Base-by-base conservation (phyloP, 2,329 filamentous ascomycete species). In the Exutisphaerella laricina region DNA sequence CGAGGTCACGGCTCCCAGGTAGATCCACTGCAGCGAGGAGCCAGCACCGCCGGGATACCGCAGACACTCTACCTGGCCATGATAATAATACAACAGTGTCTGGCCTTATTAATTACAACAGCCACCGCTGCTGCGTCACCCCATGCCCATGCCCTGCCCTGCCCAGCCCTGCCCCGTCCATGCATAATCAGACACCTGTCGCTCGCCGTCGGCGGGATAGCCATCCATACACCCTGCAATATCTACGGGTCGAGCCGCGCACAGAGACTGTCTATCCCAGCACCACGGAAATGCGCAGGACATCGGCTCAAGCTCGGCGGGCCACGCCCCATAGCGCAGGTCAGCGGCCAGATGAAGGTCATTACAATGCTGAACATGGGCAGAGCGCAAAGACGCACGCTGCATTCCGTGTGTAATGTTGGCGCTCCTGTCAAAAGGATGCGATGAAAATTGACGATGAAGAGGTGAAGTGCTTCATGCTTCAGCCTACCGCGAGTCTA, bases 201-300 rank as follows among this genome's bases (percentile, higher is more conserved):
- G 26, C 30, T 12, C 37, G 9, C 25, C 22, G 18, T 20, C 33
- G 6, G 16, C 23, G 5, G 32, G 36, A 18, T 32, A 21, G 20
- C 43, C 39, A 34, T 7, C 6, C 23, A 26, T 30, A 30, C 39
- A 41, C 36, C 46, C 46, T 52, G 49, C 46, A 50, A 50, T 50
- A 45, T 49, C 47, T 46, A 50, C 45, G 47, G 49, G 46, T 49
- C 49, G 49, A 50, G 36, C 51, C 49, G 51, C 39, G 38, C 29
- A 26, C 36, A n/a, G 29, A 49, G 26, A 44, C 45, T 37, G 23
- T 44, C 9, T 44, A 49, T 46, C 44, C 48, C 48, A 50, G 46
- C 46, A 45, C 45, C 48, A 40, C 45, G 39, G 45, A 46, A 43
- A 32, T 43, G 50, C 41, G 25, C 43, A 46, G 45, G 21, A 43